Percentiles rank a stretch among this genome's conserved stretches.
phyloP scores from a whole-genome alignment of 139 green algal genomes.

The Chlamydomonas sp. region DNA sequence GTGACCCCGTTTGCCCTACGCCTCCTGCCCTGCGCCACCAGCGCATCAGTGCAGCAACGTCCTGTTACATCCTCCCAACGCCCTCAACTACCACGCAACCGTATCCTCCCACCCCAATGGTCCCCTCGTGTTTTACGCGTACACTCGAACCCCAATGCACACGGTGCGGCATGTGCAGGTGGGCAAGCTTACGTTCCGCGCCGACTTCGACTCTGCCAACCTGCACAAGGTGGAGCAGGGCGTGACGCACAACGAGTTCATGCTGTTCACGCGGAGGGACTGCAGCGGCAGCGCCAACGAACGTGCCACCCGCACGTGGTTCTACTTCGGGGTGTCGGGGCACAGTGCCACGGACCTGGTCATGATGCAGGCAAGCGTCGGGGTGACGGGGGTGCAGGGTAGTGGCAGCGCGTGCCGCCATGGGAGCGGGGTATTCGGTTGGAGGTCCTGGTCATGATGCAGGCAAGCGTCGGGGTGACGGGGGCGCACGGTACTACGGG shows the following conservation, averaged over 20 bases:
- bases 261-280: constrained; percentile 52
- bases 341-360: not conserved
- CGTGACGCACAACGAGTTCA: constrained; percentile 43
- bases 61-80: too few species aligned
- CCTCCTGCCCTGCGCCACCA: too few species aligned
- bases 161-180: constrained; percentile 15
- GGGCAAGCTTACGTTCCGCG: constrained; percentile 50
- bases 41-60: too few species aligned
- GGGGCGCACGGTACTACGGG: too few species aligned
- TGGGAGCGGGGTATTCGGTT: too few species aligned
- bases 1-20: too few species aligned
- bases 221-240: constrained; percentile 42
- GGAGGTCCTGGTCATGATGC: constrained; percentile 3
- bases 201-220: constrained; percentile 60
- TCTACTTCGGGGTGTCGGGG: constrained; percentile 60
- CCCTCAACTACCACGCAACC: too few species aligned
- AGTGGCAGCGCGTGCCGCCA: too few species aligned
- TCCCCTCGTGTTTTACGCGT: too few species aligned
- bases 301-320: constrained; percentile 56
- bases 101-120: too few species aligned
- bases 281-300: constrained; percentile 50
- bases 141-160: not conserved
- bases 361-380: not conserved
- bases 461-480: too few species aligned
- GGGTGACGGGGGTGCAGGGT: too few species aligned